phyloP scores from a whole-genome alignment of 2,329 filamentous ascomycete species.

The Colletotrichum truncatum region DNA sequence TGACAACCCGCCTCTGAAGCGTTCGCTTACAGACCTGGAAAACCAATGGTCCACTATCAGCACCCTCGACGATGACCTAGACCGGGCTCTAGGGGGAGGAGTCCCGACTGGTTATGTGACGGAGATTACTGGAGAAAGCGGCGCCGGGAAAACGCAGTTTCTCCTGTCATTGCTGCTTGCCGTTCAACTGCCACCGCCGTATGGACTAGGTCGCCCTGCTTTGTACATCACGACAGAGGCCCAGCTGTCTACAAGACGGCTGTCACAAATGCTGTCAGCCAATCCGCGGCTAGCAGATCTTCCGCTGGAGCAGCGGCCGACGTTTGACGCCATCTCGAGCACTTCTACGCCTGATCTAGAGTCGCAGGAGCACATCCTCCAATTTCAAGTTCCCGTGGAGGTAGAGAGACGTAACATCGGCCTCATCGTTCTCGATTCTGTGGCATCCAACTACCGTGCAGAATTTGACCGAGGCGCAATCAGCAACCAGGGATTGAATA shows the following conservation, averaged over 20 bases:
- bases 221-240: slow-evolving; percentile 96
- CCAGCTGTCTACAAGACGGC: slow-evolving; percentile 80
- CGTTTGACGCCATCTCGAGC: slow-evolving; percentile 80
- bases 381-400: slow-evolving; percentile 90
- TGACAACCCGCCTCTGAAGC: slow-evolving; percentile 1
- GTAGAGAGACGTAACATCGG: slow-evolving; percentile 80
- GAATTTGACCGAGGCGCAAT: slow-evolving; percentile 75
- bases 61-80: slow-evolving; percentile 80
- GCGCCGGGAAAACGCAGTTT: slow-evolving; percentile 94
- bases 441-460: slow-evolving; percentile 94
- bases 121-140: slow-evolving; percentile 92
- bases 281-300: slow-evolving; percentile 67
- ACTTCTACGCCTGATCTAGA: slow-evolving; percentile 90
- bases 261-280: slow-evolving; percentile 78
- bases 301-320: slow-evolving; percentile 53
- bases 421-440: slow-evolving; percentile 87
- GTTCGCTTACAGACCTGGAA: slow-evolving; percentile 18
- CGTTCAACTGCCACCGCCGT: slow-evolving; percentile 80
- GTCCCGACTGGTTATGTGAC: slow-evolving; percentile 84
- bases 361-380: slow-evolving; percentile 92
- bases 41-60: slow-evolving; percentile 68
- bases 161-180: slow-evolving; percentile 86
- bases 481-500: slow-evolving; percentile 58
- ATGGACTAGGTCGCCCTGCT: slow-evolving; percentile 76
- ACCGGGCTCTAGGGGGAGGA: slow-evolving; percentile 77